Percentiles rank a stretch among this genome's conserved stretches.
Evolutionary conservation across 768 basidiomycete species (phyloP).

Genomic region (Candolleomyces eurysporus): DNA sequence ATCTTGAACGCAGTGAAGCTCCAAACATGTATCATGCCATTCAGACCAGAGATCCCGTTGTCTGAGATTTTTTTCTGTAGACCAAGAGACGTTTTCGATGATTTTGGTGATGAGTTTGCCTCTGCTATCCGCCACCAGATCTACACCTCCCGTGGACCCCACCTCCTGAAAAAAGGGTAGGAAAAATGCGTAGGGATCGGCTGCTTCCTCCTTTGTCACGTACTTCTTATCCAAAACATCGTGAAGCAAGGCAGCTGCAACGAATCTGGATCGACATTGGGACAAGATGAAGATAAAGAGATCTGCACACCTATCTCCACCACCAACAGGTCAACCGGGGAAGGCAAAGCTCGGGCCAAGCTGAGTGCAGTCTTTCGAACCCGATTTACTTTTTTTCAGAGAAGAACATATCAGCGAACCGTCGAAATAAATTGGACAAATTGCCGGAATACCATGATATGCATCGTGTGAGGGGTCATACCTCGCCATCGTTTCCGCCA

Average conservation of each 20-base stretch:
- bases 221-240: constrained; percentile 90
- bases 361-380: constrained; percentile 75
- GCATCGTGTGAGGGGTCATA: constrained; percentile 83
- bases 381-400: constrained; percentile 59
- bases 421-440: background rate
- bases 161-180: constrained; percentile 58
- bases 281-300: background rate
- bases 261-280: constrained; percentile 9
- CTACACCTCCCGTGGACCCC: constrained; percentile 41
- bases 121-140: constrained; percentile 60
- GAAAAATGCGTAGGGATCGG: constrained; percentile 66
- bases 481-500: constrained; percentile 69
- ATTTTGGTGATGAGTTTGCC: constrained; percentile 56
- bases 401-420: background rate
- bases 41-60: constrained; percentile 51
- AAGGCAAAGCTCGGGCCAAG: constrained; percentile 52
- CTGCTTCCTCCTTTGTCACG: constrained; percentile 51
- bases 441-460: constrained; percentile 59
- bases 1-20: constrained; percentile 82
- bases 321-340: constrained; percentile 64
- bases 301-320: constrained; percentile 59
- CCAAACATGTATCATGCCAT: constrained; percentile 71
- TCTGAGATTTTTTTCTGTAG: constrained; percentile 70
- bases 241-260: constrained; percentile 76
- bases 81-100: constrained; percentile 83